Base-by-base conservation (phyloP, 169 alveolate genomes). In the Babesia sp. region DNA sequence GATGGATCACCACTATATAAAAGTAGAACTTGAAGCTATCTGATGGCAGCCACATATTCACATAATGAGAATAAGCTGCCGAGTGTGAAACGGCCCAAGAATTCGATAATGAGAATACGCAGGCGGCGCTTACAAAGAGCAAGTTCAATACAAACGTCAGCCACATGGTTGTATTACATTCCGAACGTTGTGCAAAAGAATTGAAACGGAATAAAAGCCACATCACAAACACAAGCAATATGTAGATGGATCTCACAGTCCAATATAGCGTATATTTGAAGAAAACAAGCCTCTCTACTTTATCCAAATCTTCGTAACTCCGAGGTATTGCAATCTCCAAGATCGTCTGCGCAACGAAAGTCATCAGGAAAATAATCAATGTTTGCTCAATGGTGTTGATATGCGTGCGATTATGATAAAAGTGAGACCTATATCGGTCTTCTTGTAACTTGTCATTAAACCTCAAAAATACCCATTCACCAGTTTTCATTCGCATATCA, bases 301-400 rank as follows among this genome's bases (percentile, higher is more conserved):
- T 46, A 34, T 66, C 84, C 56, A 55, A 56, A 58, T 85, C 90
- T 22, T 60, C 82, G 63, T 76, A 90, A 7, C 83, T 70, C 57
- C 95, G 90, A 0, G 97, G 94, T 8, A 92, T 60, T 0, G 90
- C 83, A 33, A 93, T 71, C 44, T 86, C 87, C 33, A 89, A 77
- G 20, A 93, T 57, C 12, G 95, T 90, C 71, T 92, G 97, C 50
- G 83, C 85, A 9, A 92, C 93, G 54, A 91, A 92, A n/a, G 94
- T 86, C 41, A 92, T 78, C 12, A 93, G 81, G 61, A 92, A 93
- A 20, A 93, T 91, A 39, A 91, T 90, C 48, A 93, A 69, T 4
- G 96, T 91, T 71, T 93, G 94, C 69, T 93, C 97, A 29, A 91
- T 93, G 12, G 95, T 86, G 60, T 90, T 86, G 29, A 93, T 71